Evolutionary conservation across 2,329 filamentous ascomycete genomes (phyloP).

Genomic region (Aspergillus sp.): DNA sequence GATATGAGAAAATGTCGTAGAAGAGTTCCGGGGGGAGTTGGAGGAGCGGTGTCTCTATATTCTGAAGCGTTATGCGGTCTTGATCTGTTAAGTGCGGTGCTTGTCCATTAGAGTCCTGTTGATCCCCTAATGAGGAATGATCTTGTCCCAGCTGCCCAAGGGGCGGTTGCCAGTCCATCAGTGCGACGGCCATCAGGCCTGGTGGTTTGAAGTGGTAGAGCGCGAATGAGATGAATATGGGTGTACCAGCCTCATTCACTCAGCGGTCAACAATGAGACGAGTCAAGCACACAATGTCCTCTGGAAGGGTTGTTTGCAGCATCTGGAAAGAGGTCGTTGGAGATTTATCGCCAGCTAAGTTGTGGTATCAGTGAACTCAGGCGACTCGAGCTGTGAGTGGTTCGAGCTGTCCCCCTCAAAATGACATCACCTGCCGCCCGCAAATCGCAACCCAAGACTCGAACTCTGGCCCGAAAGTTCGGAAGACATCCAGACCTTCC

Average conservation of each 20-base stretch:
- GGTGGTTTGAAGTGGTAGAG: background rate
- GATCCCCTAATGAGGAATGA: background rate
- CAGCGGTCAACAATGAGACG: constrained; percentile 1
- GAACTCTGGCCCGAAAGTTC: background rate
- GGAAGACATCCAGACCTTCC: background rate
- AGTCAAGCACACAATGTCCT: background rate
- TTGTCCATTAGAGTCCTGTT: constrained; percentile 4
- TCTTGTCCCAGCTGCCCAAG: constrained; percentile 16
- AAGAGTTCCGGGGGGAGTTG: constrained; percentile 76
- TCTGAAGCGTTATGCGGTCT: constrained; percentile 1
- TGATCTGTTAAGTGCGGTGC: constrained; percentile 4
- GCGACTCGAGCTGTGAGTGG: constrained; percentile 12
- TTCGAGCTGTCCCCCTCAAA: constrained; percentile 3
- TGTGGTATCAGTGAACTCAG: background rate
- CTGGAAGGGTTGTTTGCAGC: background rate
- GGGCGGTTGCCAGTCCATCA: constrained; percentile 15
- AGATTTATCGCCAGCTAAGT: background rate
- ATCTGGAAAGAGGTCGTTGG: constrained; percentile 5
- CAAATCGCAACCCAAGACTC: background rate
- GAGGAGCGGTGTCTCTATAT: constrained; percentile 28
- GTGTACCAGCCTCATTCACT: background rate
- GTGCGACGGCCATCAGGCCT: constrained; percentile 17
- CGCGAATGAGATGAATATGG: background rate
- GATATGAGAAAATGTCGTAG: constrained; percentile 69
- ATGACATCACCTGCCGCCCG: constrained; percentile 16